Evolutionary conservation across 1,139 yeast species (phyloP), one percentile per base, ranked within the genome.

Genomic region (Pichia sorboxylosa): DNA sequence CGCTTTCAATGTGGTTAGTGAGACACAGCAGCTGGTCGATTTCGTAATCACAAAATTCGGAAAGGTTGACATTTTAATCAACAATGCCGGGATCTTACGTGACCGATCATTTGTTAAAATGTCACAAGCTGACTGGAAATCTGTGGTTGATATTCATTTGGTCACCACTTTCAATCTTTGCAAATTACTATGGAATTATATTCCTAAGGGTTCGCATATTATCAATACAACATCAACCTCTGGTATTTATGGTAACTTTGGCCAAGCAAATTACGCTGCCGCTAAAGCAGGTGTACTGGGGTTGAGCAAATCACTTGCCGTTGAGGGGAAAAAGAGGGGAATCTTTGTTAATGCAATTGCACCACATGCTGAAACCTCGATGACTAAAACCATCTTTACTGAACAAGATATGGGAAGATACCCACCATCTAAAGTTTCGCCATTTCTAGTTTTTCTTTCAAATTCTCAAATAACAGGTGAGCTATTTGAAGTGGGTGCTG

Each of bases 311-410:
- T 81, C 96, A 27, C 58, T 84, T 43, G 96, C 97, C 17, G 66
- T 81, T 44, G 98, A 90, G 62, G 98, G 98, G 49, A 73, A 75
- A 40, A 84, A 72, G 59, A 55, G 64, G 52, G 76, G 79, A 53
- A 83, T 90, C 48, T 66, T 67, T 52, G 90, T 76, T 39, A 83
- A 87, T 55, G 69, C 75, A 31, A 79, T 85, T 56, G 97, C 97
- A 29, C 98, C 98, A 38, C 95, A 87, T 55, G 97, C 97, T 28
- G 96, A 87, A 54, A 87, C 98, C 32, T 90, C 93, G 42, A 90
- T 90, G 98, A 90, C 97, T 22, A 70, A 73, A 53, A 79, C 94
- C 8, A 73, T 90, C 34, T 83, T 87, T 63, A 69, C 75, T 34
- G 80, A 78, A 40, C 63, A 64, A 34, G 97, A 87, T 63, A 64